A percentile compares a stretch with the other conserved stretches of the same genome.
phyloP scores from a whole-genome alignment of 345 rosid genomes.

The Dovyalis caffra region DNA sequence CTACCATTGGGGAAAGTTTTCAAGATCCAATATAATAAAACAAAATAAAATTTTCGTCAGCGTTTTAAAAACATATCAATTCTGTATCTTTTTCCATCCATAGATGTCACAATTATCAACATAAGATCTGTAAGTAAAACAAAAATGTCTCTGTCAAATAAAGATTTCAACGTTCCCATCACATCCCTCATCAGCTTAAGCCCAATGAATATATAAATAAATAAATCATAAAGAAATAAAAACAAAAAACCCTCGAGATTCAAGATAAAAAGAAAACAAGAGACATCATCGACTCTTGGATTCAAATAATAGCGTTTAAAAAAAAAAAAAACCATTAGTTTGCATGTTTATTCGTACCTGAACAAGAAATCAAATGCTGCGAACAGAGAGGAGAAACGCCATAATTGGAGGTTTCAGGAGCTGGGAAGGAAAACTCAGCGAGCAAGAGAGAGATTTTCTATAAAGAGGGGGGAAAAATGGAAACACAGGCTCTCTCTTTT shows the following conservation, averaged over 20 bases:
- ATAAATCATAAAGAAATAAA: no score
- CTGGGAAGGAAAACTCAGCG: conserved; percentile 3
- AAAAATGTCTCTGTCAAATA: background rate
- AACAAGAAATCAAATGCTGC: conserved; percentile 12
- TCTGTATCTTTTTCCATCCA: background rate
- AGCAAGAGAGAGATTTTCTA: background rate
- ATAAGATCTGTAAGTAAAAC: background rate
- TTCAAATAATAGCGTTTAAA: background rate
- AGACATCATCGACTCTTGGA: background rate
- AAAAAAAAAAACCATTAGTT: no score
- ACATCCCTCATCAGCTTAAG: background rate
- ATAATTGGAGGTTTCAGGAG: conserved; percentile 14
- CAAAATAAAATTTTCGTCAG: background rate
- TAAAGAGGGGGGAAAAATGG: background rate
- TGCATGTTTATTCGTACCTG: background rate
- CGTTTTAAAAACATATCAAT: background rate
- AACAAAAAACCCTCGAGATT: background rate
- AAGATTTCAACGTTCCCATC: background rate
- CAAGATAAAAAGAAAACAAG: no score
- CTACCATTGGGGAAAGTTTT: background rate
- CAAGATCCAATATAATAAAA: background rate
- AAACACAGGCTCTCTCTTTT: background rate
- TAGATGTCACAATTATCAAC: background rate
- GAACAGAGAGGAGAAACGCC: conserved; percentile 11
- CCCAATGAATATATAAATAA: background rate